phyloP scores from a whole-genome alignment of 805 yeast genomes.

The Candida peoriensis region DNA sequence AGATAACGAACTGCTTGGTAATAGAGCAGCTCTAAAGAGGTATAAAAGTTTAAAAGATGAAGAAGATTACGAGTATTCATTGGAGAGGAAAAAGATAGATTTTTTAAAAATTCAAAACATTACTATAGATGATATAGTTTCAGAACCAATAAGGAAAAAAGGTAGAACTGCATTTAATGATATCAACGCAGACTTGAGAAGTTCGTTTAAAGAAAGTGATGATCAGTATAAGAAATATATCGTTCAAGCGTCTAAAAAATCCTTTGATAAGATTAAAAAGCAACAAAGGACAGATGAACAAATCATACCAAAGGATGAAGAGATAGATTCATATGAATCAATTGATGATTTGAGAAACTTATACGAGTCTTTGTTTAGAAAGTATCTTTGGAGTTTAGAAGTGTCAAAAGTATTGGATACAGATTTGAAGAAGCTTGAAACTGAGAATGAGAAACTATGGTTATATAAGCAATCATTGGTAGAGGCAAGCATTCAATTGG shows the following conservation, averaged over 20 bases:
- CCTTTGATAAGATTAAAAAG: slow-evolving; percentile 12
- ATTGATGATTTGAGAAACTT: slow-evolving; percentile 13
- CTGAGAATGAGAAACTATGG: slow-evolving; percentile 34
- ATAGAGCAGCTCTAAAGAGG: slow-evolving; percentile 2
- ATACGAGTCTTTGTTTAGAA: slow-evolving; percentile 27
- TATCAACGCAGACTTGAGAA: slow-evolving; percentile 20
- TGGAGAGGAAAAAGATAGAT: slow-evolving; percentile 15
- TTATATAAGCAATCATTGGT: slow-evolving; percentile 36
- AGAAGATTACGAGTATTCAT: slow-evolving; percentile 6
- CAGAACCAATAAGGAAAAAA: slow-evolving; percentile 23
- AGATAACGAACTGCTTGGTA: not conserved
- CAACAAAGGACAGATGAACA: slow-evolving; percentile 9
- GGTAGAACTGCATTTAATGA: slow-evolving; percentile 23
- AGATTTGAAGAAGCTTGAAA: slow-evolving; percentile 26
- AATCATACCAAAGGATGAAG: slow-evolving; percentile 16
- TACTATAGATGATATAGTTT: slow-evolving; percentile 18
- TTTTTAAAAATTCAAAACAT: slow-evolving; percentile 23
- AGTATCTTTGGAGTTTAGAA: slow-evolving; percentile 33
- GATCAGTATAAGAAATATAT: slow-evolving; percentile 5
- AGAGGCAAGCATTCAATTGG: slow-evolving; percentile 36
- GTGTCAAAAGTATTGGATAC: slow-evolving; percentile 33
- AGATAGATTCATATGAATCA: slow-evolving; percentile 9
- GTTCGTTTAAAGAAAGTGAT: slow-evolving; percentile 13
- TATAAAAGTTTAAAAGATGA: slow-evolving; percentile 7
- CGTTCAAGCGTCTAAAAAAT: slow-evolving; percentile 2